These are phyloP conservation scores for Monosporascus sp. DNA, from an alignment of 2,329 filamentous ascomycete genomes.

Conservation along the genomic window DNA sequence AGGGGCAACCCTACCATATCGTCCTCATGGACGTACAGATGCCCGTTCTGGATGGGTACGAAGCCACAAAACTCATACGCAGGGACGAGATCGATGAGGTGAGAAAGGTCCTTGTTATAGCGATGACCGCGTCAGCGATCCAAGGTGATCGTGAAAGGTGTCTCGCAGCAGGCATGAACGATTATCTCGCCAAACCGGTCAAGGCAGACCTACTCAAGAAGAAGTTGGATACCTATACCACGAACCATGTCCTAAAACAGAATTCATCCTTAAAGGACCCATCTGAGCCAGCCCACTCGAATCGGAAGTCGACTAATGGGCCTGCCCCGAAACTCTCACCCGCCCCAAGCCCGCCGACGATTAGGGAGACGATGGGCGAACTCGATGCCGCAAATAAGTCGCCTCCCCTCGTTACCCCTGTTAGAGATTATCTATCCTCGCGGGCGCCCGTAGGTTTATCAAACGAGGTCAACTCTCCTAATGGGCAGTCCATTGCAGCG, in stretches of 20 bases:
- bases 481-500: too few relatives aligned
- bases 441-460: too few relatives aligned
- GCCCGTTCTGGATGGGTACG: constrained; percentile 89
- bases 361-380: constrained; percentile 2
- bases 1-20: constrained; percentile 77
- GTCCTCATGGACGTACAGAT: constrained; percentile 97
- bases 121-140: constrained; percentile 94
- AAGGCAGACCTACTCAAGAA: constrained; percentile 79
- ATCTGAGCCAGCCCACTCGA: too few relatives aligned
- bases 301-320: too few relatives aligned
- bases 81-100: constrained; percentile 72
- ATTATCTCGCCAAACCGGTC: constrained; percentile 95
- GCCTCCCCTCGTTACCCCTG: constrained; percentile 16
- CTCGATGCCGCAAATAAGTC: constrained; percentile 13
- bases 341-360: constrained; percentile 14
- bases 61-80: constrained; percentile 79
- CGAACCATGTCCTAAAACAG: constrained; percentile 29
- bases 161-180: constrained; percentile 94
- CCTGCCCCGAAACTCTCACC: background rate
- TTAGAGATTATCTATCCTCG: constrained; percentile 12
- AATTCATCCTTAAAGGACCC: constrained; percentile 7
- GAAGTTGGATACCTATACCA: constrained; percentile 63
- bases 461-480: too few relatives aligned
- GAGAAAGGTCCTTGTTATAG: constrained; percentile 82
- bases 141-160: constrained; percentile 94